A percentile compares a stretch with the other conserved stretches of the same genome.
phyloP scores from a whole-genome alignment of 176 grass and related monocot genomes.

The Aechmea fasciata region DNA sequence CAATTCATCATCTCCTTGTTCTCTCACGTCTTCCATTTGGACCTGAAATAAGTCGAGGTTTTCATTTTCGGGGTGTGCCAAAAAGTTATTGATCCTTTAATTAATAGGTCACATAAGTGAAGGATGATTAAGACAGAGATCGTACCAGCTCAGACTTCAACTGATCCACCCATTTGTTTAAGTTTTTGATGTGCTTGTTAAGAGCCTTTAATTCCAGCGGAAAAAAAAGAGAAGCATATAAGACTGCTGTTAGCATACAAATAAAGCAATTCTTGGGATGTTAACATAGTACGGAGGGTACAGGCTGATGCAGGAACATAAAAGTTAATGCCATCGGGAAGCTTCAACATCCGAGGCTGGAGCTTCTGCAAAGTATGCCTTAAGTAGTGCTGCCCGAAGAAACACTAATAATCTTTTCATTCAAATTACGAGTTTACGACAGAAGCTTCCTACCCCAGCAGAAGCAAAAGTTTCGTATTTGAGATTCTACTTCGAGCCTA shows the following conservation, averaged over 20 bases:
- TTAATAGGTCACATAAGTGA: neutral
- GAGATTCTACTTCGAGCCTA: too few species aligned
- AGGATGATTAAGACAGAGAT: neutral
- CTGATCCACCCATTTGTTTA: conserved; percentile 57
- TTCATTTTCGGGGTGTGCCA: neutral
- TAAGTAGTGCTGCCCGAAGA: too few species aligned
- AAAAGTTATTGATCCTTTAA: conserved; percentile 1
- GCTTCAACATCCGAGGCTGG: too few species aligned
- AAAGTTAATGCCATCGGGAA: too few species aligned
- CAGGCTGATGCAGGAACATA: too few species aligned
- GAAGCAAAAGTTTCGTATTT: too few species aligned
- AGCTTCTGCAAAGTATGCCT: too few species aligned
- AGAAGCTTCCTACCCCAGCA: too few species aligned
- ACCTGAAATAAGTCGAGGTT: conserved; percentile 29
- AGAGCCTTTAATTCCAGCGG: conserved; percentile 46
- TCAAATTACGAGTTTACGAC: too few species aligned
- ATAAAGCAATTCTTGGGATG: neutral
- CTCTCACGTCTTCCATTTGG: conserved; percentile 60
- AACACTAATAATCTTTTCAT: too few species aligned
- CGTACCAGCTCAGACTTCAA: conserved; percentile 69
- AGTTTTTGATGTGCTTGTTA: conserved; percentile 40
- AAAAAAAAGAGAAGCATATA: conserved; percentile 1
- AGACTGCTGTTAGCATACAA: neutral
- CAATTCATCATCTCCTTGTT: conserved; percentile 54
- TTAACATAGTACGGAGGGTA: neutral